These are phyloP conservation scores for Trametes villosa DNA, from an alignment of 768 basidiomycete genomes.

Conservation along the genomic window DNA sequence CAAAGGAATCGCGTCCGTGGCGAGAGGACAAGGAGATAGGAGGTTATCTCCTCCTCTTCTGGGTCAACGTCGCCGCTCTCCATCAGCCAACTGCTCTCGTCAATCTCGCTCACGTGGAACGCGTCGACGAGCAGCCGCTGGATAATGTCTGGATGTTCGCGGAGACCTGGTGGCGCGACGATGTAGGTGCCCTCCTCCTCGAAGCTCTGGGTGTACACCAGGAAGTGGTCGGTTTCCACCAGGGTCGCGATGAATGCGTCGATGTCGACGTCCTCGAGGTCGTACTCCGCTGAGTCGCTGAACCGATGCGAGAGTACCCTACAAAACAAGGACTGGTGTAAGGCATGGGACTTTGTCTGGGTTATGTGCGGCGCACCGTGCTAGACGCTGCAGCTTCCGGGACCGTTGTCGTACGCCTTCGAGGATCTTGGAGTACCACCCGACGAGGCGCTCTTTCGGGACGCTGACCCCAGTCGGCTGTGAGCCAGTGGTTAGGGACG, in stretches of 20 bases:
- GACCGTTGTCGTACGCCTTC: slow-evolving; percentile 92
- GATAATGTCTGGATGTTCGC: slow-evolving; percentile 76
- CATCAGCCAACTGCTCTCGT: slow-evolving; percentile 49
- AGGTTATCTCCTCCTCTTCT: slow-evolving; percentile 60
- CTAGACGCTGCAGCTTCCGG: slow-evolving; percentile 92
- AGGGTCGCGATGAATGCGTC: slow-evolving; percentile 81
- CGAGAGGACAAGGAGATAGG: slow-evolving; percentile 86
- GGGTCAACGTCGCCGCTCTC: slow-evolving; percentile 49
- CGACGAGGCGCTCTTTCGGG: slow-evolving; percentile 80
- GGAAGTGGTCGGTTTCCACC: slow-evolving; percentile 85
- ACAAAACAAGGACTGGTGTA: slow-evolving; percentile 14
- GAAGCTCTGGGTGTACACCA: slow-evolving; percentile 87
- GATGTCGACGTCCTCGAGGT: slow-evolving; percentile 71
- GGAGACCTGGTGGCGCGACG: slow-evolving; percentile 77
- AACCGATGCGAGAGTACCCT: slow-evolving; percentile 83
- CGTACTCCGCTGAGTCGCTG: slow-evolving; percentile 92
- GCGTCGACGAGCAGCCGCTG: slow-evolving; percentile 82
- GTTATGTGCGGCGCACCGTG: slow-evolving; percentile 56
- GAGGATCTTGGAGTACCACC: slow-evolving; percentile 92
- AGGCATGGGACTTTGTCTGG: neutral
- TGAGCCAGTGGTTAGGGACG: slow-evolving; percentile 30
- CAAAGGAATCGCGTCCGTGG: slow-evolving; percentile 88
- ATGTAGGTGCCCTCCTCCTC: slow-evolving; percentile 94
- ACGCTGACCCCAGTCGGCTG: slow-evolving; percentile 50
- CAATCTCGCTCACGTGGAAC: slow-evolving; percentile 74